A percentile compares a stretch with the other conserved stretches of the same genome.
Conservation (phyloP, 345 rosid species). For the Camelina hispida region DNA sequence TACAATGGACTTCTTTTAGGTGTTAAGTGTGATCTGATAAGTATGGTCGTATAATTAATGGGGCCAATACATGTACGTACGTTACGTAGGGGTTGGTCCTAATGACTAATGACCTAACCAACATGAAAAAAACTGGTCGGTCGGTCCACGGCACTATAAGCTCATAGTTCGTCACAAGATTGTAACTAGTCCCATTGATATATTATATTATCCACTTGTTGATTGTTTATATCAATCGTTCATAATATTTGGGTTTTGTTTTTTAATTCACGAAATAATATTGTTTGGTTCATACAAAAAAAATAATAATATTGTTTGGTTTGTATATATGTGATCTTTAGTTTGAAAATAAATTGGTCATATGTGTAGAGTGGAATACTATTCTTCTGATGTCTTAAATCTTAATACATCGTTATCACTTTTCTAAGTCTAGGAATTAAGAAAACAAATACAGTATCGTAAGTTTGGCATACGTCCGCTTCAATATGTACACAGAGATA, state of each 20-base stretch:
- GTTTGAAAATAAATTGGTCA: not conserved
- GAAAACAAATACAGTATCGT: not conserved
- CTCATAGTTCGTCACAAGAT: slow-evolving; percentile 10
- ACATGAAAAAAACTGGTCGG: slow-evolving; percentile 24
- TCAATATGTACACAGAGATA: not conserved
- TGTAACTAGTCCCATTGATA: slow-evolving; percentile 14
- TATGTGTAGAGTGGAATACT: not conserved
- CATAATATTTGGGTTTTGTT: not conserved
- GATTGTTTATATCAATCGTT: not conserved
- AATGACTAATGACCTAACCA: slow-evolving; percentile 32
- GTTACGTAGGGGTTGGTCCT: slow-evolving; percentile 29
- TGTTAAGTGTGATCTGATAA: slow-evolving; percentile 1
- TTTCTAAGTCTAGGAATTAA: not conserved
- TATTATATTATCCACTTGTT: slow-evolving; percentile 8
- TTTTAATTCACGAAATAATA: not conserved
- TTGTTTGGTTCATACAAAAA: no score
- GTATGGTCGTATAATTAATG: slow-evolving; percentile 10
- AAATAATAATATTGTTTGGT: no score
- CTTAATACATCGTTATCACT: not conserved
- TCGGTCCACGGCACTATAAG: slow-evolving; percentile 28
- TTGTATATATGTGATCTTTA: not conserved
- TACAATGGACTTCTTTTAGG: slow-evolving; percentile 1
- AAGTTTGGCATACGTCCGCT: not conserved
- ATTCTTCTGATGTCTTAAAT: not conserved
- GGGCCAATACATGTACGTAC: slow-evolving; percentile 6